These are phyloP conservation scores for Tuber magnatum DNA, from an alignment of 495 filamentous ascomycete genomes.

Conservation along the genomic window DNA sequence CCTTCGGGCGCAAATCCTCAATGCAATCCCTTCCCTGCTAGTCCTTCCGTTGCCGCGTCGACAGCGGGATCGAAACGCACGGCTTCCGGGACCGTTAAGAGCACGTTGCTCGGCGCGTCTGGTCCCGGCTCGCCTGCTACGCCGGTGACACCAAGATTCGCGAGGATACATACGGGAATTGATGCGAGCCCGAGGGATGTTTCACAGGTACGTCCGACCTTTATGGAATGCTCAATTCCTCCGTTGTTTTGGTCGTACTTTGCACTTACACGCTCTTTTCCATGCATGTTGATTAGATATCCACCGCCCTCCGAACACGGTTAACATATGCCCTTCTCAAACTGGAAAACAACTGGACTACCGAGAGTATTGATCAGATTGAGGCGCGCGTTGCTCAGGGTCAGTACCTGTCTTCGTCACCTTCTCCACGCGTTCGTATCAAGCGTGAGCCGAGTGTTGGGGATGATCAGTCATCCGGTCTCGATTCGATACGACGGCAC, in stretches of 20 bases:
- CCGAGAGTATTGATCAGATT: slow-evolving; percentile 49
- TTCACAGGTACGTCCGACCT: slow-evolving; percentile 38
- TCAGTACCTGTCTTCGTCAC: slow-evolving; percentile 43
- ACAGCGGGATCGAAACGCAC: slow-evolving; percentile 37
- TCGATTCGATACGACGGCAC: slow-evolving; percentile 33
- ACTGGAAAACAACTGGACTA: slow-evolving; percentile 61
- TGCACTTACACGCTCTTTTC: slow-evolving; percentile 36
- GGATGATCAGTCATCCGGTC: slow-evolving; percentile 30
- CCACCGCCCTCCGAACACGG: slow-evolving; percentile 57
- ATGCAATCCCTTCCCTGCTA: slow-evolving; percentile 37
- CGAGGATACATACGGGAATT: slow-evolving; percentile 34
- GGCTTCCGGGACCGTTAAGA: slow-evolving; percentile 38
- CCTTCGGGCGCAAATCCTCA: slow-evolving; percentile 35
- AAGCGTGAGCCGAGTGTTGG: slow-evolving; percentile 38
- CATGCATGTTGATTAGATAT: slow-evolving; percentile 48
- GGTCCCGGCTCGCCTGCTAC: slow-evolving; percentile 35
- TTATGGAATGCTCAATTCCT: slow-evolving; percentile 30
- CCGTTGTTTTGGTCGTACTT: slow-evolving; percentile 25
- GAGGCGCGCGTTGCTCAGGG: slow-evolving; percentile 48
- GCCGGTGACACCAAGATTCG: slow-evolving; percentile 34
- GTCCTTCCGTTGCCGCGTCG: slow-evolving; percentile 33
- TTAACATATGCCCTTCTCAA: slow-evolving; percentile 67
- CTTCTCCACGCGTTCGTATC: slow-evolving; percentile 36
- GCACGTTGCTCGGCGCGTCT: slow-evolving; percentile 34
- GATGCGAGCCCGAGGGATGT: slow-evolving; percentile 39